Base-by-base conservation (phyloP, 1,284 basidiomycete genomes). In the Mycena sp. region DNA sequence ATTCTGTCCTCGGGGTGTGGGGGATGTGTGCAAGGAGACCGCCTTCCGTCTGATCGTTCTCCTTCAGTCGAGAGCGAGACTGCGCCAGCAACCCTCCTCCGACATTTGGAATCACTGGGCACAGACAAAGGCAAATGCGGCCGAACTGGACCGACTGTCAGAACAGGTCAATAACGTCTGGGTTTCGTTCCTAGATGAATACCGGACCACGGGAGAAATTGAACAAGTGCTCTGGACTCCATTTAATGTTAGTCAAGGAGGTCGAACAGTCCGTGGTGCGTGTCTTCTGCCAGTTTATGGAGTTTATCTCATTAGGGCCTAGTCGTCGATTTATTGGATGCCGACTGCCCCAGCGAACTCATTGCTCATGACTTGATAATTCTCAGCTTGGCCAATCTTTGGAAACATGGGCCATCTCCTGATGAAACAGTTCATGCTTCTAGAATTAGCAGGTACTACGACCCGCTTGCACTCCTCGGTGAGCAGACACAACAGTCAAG, bases 281-380 rank as follows among this genome's bases (percentile, higher is more conserved):
- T 69, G 41, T 10, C 12, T 44, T 6, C 50, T 21, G 14, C 41
- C 21, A 29, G n/a, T 25, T 9, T 29, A 14, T 41, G n/a, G 21
- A 30, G 7, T n/a, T 50, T 44, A 32, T 48, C 44, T 58, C n/a
- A 58, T 10, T 37, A 29, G 40, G 6, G 28, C 58, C 1, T 50
- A 87, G 85, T 86, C 19, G 70, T 83, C 3, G 82, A 87, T 67
- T 78, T 84, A 40, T 68, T 87, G 3, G 67, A 61, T 16, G 61
- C 69, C 37, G 58, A 60, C 6, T 53, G 71, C 72, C 12, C 81
- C 78, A 43, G 65, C 70, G 2, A 68, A 68, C 17, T 71, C 85
- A 26, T 81, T 6, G 72, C 74, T 6, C 82, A 87, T 70, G 78
- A 76, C 6, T 63, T 87, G 0, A 60, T 86, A 14, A 69, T 78